Conservation (phyloP, 2,329 filamentous ascomycete genomes). For the Chrysoporthe cubensis region DNA sequence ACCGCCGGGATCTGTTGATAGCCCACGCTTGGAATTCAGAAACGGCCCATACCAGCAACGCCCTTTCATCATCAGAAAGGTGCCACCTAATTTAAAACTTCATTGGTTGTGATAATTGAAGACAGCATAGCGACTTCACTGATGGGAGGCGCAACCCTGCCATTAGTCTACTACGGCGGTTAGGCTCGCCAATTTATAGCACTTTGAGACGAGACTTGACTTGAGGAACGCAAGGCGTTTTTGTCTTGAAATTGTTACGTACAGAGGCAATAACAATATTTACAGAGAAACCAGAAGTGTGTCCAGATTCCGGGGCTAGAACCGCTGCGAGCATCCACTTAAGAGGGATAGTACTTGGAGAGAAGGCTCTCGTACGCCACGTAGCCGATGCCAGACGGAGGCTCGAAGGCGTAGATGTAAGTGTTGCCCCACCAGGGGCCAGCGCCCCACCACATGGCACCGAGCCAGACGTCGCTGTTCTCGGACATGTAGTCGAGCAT, state of each 20-base stretch:
- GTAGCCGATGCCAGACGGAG: constrained; percentile 48
- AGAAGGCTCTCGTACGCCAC: constrained; percentile 30
- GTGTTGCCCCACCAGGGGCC: constrained; percentile 58
- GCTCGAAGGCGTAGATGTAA: constrained; percentile 53
- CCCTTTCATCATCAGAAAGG: no score
- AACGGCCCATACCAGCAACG: no score
- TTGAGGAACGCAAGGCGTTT: not conserved
- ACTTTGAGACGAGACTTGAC: not conserved
- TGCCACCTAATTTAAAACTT: no score
- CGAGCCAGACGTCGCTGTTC: constrained; percentile 62
- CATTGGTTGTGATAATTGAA: no score
- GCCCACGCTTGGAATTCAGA: no score
- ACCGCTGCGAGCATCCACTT: not conserved
- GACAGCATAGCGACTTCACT: no score
- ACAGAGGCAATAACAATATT: constrained; percentile 12
- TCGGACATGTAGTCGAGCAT: constrained; percentile 57
- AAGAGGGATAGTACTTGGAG: constrained; percentile 24
- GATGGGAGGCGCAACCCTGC: no score
- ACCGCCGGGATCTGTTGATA: no score
- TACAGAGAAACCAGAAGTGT: constrained; percentile 17
- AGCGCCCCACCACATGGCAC: constrained; percentile 61
- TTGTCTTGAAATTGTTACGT: constrained; percentile 4
- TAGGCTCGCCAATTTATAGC: not conserved
- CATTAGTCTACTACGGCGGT: no score
- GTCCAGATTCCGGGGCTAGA: not conserved